Evolutionary conservation across 2,329 filamentous ascomycete genomes (phyloP), one percentile per base, ranked within the genome.

Genomic region (Colletotrichum lindemuthianum): DNA sequence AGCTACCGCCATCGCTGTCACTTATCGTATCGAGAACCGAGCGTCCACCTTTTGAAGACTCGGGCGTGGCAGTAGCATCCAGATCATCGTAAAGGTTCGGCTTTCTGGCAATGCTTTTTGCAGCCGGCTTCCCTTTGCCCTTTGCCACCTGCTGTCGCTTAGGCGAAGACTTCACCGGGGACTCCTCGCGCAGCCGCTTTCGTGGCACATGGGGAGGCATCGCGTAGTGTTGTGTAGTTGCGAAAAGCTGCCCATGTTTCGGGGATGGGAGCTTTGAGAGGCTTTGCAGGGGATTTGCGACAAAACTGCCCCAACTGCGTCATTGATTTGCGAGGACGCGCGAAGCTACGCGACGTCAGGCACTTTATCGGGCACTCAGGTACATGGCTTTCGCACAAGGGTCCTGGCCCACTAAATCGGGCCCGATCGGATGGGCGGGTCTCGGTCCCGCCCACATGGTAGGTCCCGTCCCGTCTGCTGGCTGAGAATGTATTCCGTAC

Each of bases 171-270:
- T 69, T 67, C 48, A 67, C 69, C 24, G 72, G 63, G n/a, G 67
- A 68, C 68, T 78, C 72, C 52, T 73, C 36, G 65, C 83, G 85
- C 69, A 87, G 71, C 66, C 89, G 85, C 78, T 93, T 93, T 70
- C 88, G 87, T 52, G 88, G 83, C 13, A 92, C 82, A 68, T 86
- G 79, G 32, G 90, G 90, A 71, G 90, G 89, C 90, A 93, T 93
- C 44, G 52, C 75, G 57, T 53, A 41, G 33, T 32, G 51, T 47
- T 41, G 33, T 52, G 60, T 39, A 41, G 52, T 41, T 47, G 45
- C 16, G 7, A 10, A 10, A 34, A 15, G 40, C 15, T 48, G 36
- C 2, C 15, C 45, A 48, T 67, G 39, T 12, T 66, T 37, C 37
- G 10, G 34, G 44, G 15, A 54, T 52, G 37, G 33, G 43, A 49